Evolutionary conservation across 192 early-diverging fungal genomes (phyloP).

Genomic region (Globomyces pollinis-pini): DNA sequence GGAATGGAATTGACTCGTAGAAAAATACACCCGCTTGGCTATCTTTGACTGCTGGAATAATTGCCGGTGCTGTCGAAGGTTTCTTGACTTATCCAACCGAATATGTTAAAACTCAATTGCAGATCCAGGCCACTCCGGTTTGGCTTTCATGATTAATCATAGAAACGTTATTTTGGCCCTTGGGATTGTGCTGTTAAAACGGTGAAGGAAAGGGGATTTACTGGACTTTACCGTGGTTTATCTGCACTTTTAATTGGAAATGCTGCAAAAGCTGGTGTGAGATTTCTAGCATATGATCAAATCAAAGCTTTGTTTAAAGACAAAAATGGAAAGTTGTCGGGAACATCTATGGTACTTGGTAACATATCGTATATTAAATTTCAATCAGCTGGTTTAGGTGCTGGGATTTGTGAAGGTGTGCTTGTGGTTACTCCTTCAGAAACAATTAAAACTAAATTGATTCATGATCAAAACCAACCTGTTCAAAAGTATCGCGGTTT

Average conservation of each 20-base stretch:
- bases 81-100: slow-evolving; percentile 91
- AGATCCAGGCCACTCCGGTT: slow-evolving; percentile 72
- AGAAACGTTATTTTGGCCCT: slow-evolving; percentile 63
- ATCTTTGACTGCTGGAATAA: slow-evolving; percentile 73
- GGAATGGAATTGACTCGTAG: no score
- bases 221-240: slow-evolving; percentile 77
- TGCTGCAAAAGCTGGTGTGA: slow-evolving; percentile 84
- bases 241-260: slow-evolving; percentile 88
- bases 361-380: no score
- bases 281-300: slow-evolving; percentile 87
- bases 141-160: background rate
- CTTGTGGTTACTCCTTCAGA: slow-evolving; percentile 84
- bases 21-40: background rate
- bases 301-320: slow-evolving; percentile 67
- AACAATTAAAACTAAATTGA: slow-evolving; percentile 96
- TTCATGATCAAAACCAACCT: slow-evolving; percentile 75
- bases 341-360: slow-evolving; percentile 22
- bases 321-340: slow-evolving; percentile 61
- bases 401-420: slow-evolving; percentile 81
- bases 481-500: slow-evolving; percentile 73
- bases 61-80: slow-evolving; percentile 88
- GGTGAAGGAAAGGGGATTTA: slow-evolving; percentile 60
- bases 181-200: slow-evolving; percentile 71
- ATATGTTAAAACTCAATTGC: slow-evolving; percentile 92
- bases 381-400: slow-evolving; percentile 82